These are phyloP conservation scores for Stagonosporopsis cucurbitacearum DNA, from an alignment of 2,329 filamentous ascomycete species.

Conservation along the genomic window DNA sequence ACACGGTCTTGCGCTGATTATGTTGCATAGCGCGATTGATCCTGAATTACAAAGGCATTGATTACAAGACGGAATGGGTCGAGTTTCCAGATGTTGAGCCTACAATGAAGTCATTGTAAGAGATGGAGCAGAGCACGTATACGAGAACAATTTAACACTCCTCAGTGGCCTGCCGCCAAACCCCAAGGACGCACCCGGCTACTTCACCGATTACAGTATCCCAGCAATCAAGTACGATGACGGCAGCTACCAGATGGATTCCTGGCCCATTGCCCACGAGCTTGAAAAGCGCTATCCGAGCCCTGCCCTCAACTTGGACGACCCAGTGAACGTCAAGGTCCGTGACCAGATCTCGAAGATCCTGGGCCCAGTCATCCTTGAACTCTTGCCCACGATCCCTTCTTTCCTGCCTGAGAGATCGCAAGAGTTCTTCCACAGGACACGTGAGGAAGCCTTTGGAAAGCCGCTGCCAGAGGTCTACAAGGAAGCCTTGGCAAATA, in stretches of 20 bases:
- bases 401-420: constrained; percentile 61
- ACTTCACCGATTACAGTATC: constrained; percentile 57
- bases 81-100: constrained; percentile 71
- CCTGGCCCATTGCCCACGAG: constrained; percentile 62
- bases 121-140: neutral
- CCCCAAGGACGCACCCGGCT: constrained; percentile 38
- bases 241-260: constrained; percentile 69
- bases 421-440: constrained; percentile 62
- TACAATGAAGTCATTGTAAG: constrained; percentile 62
- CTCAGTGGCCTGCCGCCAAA: constrained; percentile 57
- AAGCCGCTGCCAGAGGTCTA: constrained; percentile 61
- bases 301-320: constrained; percentile 65
- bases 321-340: constrained; percentile 57
- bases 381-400: constrained; percentile 56
- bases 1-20: neutral
- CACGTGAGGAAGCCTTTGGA: constrained; percentile 58
- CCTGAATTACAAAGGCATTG: constrained; percentile 71
- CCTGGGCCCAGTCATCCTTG: constrained; percentile 22
- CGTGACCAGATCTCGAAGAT: constrained; percentile 48
- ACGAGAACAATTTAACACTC: neutral
- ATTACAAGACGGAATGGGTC: constrained; percentile 73
- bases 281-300: constrained; percentile 66
- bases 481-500: constrained; percentile 52
- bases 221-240: constrained; percentile 64
- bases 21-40: constrained; percentile 62